phyloP scores from a whole-genome alignment of 768 basidiomycete species.

The Floccularia luteovirens region DNA sequence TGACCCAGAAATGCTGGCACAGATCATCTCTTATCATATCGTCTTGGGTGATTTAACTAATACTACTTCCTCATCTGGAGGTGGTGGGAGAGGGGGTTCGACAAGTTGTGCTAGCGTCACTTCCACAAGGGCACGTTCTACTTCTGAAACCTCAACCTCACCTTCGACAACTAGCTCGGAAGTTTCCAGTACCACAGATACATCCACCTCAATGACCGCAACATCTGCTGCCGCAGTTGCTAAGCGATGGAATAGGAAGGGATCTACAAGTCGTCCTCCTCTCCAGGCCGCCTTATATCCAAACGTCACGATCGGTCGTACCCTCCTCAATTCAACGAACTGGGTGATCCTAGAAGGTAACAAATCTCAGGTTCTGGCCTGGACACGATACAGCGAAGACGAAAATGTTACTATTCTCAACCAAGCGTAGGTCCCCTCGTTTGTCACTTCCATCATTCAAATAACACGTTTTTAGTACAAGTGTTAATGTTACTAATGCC shows the following conservation, averaged over 20 bases:
- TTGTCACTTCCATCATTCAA: not conserved
- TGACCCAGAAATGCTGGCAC: conserved; percentile 24
- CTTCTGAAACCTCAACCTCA: not conserved
- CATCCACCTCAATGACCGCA: not conserved
- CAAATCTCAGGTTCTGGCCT: conserved; percentile 45
- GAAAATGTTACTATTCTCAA: conserved; percentile 36
- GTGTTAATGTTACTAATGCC: conserved; percentile 25
- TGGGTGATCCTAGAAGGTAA: conserved; percentile 51
- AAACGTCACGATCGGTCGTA: conserved; percentile 56
- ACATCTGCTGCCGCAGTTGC: not conserved
- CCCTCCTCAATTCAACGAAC: conserved; percentile 43
- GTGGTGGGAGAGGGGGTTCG: not conserved
- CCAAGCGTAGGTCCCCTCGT: conserved; percentile 27
- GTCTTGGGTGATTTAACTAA: conserved; percentile 40
- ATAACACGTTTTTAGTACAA: conserved; percentile 10
- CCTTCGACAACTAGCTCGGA: not conserved
- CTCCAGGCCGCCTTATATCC: conserved; percentile 28
- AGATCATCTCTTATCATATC: conserved; percentile 51
- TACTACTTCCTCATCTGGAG: conserved; percentile 8
- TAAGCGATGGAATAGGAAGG: not conserved
- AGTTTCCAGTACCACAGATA: not conserved
- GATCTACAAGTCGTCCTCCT: not conserved
- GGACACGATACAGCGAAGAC: conserved; percentile 13
- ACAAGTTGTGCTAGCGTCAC: too few relatives aligned
- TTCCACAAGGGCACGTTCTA: not conserved